Evolutionary conservation across 1,139 yeast species (phyloP).

Genomic region (Geotrichum klebahnii): DNA sequence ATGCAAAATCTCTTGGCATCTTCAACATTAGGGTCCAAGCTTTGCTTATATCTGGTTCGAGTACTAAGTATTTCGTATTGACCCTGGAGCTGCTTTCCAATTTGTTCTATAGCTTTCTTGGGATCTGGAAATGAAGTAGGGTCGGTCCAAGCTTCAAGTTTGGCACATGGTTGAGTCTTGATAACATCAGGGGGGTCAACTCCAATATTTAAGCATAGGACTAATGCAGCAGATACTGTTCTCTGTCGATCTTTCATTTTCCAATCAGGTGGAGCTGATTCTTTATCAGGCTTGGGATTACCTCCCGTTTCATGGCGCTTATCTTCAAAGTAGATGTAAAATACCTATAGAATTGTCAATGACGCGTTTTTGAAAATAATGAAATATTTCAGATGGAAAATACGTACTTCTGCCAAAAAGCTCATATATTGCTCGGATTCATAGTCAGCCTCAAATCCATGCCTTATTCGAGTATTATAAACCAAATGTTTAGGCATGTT

Average conservation of each 20-base stretch:
- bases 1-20: conserved; percentile 91
- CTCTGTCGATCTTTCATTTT: conserved; percentile 87
- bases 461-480: conserved; percentile 45
- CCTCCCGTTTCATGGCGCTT: conserved; percentile 91
- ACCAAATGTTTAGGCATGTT: conserved; percentile 14
- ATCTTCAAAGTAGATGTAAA: conserved; percentile 78
- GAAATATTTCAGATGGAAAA: neutral
- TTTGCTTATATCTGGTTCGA: conserved; percentile 84
- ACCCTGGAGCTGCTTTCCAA: conserved; percentile 79
- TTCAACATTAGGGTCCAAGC: conserved; percentile 91
- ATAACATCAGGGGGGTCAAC: conserved; percentile 97
- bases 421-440: conserved; percentile 59
- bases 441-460: conserved; percentile 74
- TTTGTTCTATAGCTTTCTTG: conserved; percentile 85
- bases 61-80: conserved; percentile 88
- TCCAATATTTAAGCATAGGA: conserved; percentile 84
- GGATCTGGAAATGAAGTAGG: conserved; percentile 81
- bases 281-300: conserved; percentile 59
- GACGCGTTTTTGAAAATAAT: neutral
- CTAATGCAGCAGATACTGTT: conserved; percentile 91
- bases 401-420: conserved; percentile 51
- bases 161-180: conserved; percentile 92
- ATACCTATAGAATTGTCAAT: conserved; percentile 42
- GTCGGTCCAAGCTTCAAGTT: conserved; percentile 89
- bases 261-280: conserved; percentile 73